phyloP scores from a whole-genome alignment of 176 grass and related monocot species.

The Triticum turgidum region DNA sequence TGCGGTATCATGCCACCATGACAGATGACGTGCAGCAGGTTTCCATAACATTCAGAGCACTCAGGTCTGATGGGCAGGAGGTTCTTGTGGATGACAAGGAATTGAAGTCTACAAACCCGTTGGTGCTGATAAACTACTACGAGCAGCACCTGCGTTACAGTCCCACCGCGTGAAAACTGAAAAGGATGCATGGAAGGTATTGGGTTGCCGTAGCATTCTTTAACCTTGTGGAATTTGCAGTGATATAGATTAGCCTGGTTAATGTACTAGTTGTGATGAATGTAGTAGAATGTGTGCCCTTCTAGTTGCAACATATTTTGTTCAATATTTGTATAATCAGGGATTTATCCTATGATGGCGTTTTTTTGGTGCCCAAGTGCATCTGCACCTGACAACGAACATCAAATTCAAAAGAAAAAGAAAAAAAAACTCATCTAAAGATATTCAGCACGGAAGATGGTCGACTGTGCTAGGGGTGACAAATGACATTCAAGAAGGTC shows the following conservation, averaged over 20 bases:
- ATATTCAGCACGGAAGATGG: too few relatives aligned
- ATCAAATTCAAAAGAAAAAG: too few relatives aligned
- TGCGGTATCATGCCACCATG: conserved; percentile 54
- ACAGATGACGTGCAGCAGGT: conserved; percentile 82
- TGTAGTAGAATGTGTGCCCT: background rate
- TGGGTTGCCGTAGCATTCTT: background rate
- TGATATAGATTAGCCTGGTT: background rate
- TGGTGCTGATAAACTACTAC: conserved; percentile 91
- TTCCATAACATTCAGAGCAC: conserved; percentile 76
- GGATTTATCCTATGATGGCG: too few relatives aligned
- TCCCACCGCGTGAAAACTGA: conserved; percentile 65
- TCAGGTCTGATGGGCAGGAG: conserved; percentile 79
- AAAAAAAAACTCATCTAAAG: too few relatives aligned
- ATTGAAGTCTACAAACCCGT: conserved; percentile 72
- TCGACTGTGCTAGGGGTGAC: too few relatives aligned
- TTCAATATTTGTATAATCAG: background rate
- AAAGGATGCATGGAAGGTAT: background rate
- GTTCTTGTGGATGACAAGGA: conserved; percentile 75
- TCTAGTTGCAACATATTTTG: background rate
- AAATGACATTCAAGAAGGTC: too few relatives aligned
- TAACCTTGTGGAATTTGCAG: background rate
- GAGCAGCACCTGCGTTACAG: conserved; percentile 85
- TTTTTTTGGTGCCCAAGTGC: too few relatives aligned
- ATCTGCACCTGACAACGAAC: too few relatives aligned
- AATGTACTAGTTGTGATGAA: background rate